Evolutionary conservation across 2,329 filamentous ascomycete species (phyloP).

Genomic region (Colletotrichum chrysophilum): DNA sequence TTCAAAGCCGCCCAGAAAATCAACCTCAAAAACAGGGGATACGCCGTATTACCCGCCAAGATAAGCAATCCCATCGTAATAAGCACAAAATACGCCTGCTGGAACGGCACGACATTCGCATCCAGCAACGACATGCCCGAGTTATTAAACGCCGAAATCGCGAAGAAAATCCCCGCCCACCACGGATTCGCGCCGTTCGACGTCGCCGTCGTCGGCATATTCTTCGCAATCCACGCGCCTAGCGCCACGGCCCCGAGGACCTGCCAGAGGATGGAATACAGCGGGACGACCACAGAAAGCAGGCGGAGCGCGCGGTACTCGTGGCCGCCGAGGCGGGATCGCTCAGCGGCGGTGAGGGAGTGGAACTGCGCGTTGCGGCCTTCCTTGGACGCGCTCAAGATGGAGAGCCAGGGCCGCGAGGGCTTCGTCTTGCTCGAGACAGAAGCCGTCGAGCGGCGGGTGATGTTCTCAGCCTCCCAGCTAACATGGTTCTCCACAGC

Average conservation of each 20-base stretch:
- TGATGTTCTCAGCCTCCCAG: background rate
- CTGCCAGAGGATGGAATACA: slow-evolving; percentile 67
- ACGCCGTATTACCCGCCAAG: slow-evolving; percentile 70
- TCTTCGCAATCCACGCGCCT: slow-evolving; percentile 63
- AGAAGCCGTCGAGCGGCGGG: background rate
- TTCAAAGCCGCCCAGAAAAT: slow-evolving; percentile 59
- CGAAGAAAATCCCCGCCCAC: slow-evolving; percentile 74
- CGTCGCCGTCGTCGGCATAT: slow-evolving; percentile 52
- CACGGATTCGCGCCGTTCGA: slow-evolving; percentile 67
- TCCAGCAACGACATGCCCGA: slow-evolving; percentile 73
- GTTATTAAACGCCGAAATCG: slow-evolving; percentile 73
- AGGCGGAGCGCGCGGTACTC: slow-evolving; percentile 69
- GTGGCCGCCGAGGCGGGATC: slow-evolving; percentile 63
- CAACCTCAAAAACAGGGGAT: slow-evolving; percentile 67
- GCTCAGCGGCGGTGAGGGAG: slow-evolving; percentile 55
- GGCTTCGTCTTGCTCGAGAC: slow-evolving; percentile 16
- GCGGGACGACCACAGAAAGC: slow-evolving; percentile 62
- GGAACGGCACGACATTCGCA: slow-evolving; percentile 68
- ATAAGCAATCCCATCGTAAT: slow-evolving; percentile 62
- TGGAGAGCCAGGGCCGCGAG: slow-evolving; percentile 31
- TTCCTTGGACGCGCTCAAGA: slow-evolving; percentile 42
- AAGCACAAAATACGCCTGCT: slow-evolving; percentile 54
- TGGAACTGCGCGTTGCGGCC: slow-evolving; percentile 61
- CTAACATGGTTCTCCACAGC: background rate
- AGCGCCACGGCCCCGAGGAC: slow-evolving; percentile 62